Base-by-base conservation (phyloP, 2,329 filamentous ascomycete genomes). In the Xylaria sp. region DNA sequence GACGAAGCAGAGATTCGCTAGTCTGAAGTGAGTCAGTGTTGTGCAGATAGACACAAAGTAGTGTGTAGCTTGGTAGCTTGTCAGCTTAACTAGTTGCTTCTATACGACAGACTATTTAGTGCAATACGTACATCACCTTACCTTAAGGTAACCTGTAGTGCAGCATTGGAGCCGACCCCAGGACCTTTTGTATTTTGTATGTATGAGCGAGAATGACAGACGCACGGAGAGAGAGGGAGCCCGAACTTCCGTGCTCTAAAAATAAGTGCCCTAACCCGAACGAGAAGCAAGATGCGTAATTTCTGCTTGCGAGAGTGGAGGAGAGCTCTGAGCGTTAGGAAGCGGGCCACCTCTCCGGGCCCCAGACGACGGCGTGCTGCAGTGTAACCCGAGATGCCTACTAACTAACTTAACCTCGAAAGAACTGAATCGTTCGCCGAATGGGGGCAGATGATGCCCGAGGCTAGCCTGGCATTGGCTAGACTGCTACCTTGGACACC, bases 1-100 rank as follows among this genome's bases (percentile, higher is more conserved):
- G 36, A 83, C 79, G 7, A 84, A 82, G 75, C 76, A 75, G 53
- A 86, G 81, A 72, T 69, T 84, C 48, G 81, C 70, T 34, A 39
- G 36, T 12, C 13, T n/a, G 20, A 57, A 52, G 30, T 52, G 30
- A 43, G 23, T 6, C 20, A 2, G 32, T 34, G 32, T 15, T 36
- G 45, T 23, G 50, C 43, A 25, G 12, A 48, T 20, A 34, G 9
- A 8, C 23, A 5, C n/a, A n/a, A n/a, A n/a, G n/a, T n/a, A n/a
- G n/a, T n/a, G n/a, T n/a, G n/a, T n/a, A n/a, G n/a, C n/a, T n/a
- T n/a, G 18, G 18, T 25, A 13, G 53, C 9, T 36, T 36, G 13
- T 3, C 15, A 12, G 10, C 9, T 30, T 32, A 7, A 13, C 43
- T 43, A 23, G n/a, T 25, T 43, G 28, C 23, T n/a, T 30, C 7